Evolutionary conservation across 2,329 filamentous ascomycete genomes (phyloP).

Genomic region (Aspergillus aculeatus): DNA sequence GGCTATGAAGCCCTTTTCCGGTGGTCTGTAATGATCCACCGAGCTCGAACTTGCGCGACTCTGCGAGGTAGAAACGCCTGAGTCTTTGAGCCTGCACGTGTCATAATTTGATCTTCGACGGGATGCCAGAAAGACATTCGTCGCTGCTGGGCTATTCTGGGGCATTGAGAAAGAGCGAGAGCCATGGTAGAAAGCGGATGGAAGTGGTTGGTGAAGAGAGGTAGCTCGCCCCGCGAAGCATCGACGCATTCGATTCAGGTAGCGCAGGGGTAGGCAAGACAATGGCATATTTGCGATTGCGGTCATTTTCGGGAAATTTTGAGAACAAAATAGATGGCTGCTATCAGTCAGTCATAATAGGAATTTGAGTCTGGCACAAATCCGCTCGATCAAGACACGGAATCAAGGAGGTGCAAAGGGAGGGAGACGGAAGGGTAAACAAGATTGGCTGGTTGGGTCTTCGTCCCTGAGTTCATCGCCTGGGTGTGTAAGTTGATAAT

Average conservation of each 20-base stretch:
- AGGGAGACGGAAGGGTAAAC: background rate
- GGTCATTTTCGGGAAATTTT: too few species aligned
- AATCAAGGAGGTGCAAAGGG: background rate
- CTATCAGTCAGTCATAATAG: background rate
- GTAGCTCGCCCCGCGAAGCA: background rate
- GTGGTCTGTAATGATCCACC: constrained; percentile 43
- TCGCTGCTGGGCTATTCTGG: background rate
- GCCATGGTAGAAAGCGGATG: background rate
- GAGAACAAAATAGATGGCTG: background rate
- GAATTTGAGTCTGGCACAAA: background rate
- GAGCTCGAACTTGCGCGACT: constrained; percentile 10
- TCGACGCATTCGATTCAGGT: background rate
- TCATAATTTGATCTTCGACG: background rate
- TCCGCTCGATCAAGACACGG: background rate
- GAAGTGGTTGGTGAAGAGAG: background rate
- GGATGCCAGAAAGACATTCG: background rate
- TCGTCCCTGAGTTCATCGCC: background rate
- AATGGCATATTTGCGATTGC: background rate
- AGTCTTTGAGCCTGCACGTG: background rate
- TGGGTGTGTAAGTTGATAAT: background rate
- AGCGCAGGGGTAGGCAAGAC: background rate
- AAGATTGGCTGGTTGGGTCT: background rate
- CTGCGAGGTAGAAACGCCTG: background rate
- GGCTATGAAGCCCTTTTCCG: constrained; percentile 47
- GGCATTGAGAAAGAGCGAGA: background rate